phyloP scores from a whole-genome alignment of 2,329 filamentous ascomycete species.

The Xylariaceae sp. region DNA sequence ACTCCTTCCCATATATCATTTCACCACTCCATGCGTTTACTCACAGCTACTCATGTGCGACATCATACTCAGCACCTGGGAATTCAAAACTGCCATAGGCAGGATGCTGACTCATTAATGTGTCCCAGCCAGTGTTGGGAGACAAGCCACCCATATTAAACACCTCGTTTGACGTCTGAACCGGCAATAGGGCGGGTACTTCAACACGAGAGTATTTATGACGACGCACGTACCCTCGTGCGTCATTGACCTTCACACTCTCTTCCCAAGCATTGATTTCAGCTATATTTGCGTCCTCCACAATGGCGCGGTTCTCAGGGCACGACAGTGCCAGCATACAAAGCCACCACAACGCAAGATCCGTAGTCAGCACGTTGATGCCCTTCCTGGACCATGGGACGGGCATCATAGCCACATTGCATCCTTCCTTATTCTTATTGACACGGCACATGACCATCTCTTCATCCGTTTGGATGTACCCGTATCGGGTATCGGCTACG shows the following conservation, averaged over 20 bases:
- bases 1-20: no score
- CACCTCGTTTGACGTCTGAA: no score
- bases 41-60: no score
- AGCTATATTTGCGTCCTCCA: background rate
- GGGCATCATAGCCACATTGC: slow-evolving; percentile 3
- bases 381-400: slow-evolving; percentile 1
- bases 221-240: background rate
- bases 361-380: slow-evolving; percentile 3
- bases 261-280: slow-evolving; percentile 1
- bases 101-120: no score
- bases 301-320: background rate
- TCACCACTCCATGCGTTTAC: no score
- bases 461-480: slow-evolving; percentile 2
- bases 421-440: background rate
- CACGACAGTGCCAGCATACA: slow-evolving; percentile 5
- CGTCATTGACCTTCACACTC: background rate
- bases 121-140: no score
- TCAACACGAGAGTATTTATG: slow-evolving; percentile 1
- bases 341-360: slow-evolving; percentile 8
- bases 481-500: background rate
- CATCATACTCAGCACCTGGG: no score
- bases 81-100: no score
- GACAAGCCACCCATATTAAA: no score
- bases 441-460: slow-evolving; percentile 1
- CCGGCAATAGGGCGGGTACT: no score